Percentiles rank a stretch among this genome's conserved stretches.
These are phyloP conservation scores for Apiotrichum siamense DNA, from an alignment of 1,284 basidiomycete genomes.

Conservation along the genomic window DNA sequence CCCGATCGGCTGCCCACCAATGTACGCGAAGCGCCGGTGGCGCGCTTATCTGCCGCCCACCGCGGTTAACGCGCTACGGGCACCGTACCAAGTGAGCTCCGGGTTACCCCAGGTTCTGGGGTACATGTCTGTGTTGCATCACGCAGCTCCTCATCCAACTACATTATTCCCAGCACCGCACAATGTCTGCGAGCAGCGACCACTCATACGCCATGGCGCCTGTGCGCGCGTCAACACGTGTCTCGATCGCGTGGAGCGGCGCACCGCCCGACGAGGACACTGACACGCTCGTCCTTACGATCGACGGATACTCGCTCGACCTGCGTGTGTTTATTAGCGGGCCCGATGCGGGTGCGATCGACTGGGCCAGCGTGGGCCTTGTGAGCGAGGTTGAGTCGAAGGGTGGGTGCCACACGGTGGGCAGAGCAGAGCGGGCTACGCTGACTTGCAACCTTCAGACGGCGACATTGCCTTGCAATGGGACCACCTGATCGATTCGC, in stretches of 20 bases:
- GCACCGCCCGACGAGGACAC: constrained; percentile 28
- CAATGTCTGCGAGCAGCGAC: too few relatives aligned
- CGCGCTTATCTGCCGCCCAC: too few relatives aligned
- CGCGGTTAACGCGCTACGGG: too few relatives aligned
- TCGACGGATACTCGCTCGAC: constrained; percentile 30
- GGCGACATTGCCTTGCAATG: constrained; percentile 23
- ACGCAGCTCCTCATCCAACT: too few relatives aligned
- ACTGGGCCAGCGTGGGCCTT: constrained; percentile 26
- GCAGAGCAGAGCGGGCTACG: too few relatives aligned
- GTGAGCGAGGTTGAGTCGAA: constrained; percentile 7
- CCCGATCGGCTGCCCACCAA: too few relatives aligned
- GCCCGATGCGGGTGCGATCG: constrained; percentile 18
- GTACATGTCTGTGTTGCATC: too few relatives aligned
- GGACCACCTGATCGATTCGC: constrained; percentile 31
- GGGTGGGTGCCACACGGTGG: constrained; percentile 1
- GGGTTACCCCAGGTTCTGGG: too few relatives aligned
- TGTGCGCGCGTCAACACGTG: constrained; percentile 26
- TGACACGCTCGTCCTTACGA: constrained; percentile 37
- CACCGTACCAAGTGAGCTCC: too few relatives aligned
- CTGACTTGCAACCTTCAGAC: constrained; percentile 6
- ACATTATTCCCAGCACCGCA: too few relatives aligned
- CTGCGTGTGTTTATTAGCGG: constrained; percentile 26
- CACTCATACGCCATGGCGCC: constrained; percentile 22
- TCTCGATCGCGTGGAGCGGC: constrained; percentile 36
- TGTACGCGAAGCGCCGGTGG: too few relatives aligned